Conservation (phyloP, 1,284 basidiomycete genomes). For the Irpex sp. region DNA sequence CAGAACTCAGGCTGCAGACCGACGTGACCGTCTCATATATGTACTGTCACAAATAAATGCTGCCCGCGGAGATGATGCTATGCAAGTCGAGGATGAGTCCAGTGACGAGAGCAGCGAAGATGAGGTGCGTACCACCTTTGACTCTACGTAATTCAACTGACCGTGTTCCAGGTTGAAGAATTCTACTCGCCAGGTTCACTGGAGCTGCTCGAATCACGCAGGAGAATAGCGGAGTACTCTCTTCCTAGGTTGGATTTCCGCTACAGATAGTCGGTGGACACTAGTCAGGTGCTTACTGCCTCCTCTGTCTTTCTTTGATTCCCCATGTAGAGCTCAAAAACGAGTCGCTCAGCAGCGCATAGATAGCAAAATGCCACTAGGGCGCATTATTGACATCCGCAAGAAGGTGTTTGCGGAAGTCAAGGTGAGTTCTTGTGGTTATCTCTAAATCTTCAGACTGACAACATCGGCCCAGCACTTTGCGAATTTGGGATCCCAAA, state of each 20-base stretch:
- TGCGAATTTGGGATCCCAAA: constrained; percentile 92
- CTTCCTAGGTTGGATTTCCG: constrained; percentile 80
- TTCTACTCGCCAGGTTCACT: constrained; percentile 93
- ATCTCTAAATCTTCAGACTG: neutral
- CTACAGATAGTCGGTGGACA: constrained; percentile 45
- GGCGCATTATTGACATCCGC: constrained; percentile 86
- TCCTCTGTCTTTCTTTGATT: constrained; percentile 26
- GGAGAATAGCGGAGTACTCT: constrained; percentile 86
- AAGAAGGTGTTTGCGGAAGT: constrained; percentile 87
- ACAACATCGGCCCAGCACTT: constrained; percentile 53
- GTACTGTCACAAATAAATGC: constrained; percentile 86
- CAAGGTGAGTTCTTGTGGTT: constrained; percentile 52
- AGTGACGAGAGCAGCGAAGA: constrained; percentile 65
- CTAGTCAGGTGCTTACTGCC: constrained; percentile 69
- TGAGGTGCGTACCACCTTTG: constrained; percentile 44
- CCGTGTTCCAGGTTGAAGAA: constrained; percentile 67
- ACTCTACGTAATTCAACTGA: constrained; percentile 1
- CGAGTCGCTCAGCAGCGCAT: constrained; percentile 85
- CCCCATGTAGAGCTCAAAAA: constrained; percentile 78
- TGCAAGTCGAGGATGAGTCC: constrained; percentile 66
- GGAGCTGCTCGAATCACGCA: constrained; percentile 79
- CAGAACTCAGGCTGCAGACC: constrained; percentile 64
- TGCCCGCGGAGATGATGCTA: constrained; percentile 68
- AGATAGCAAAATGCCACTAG: constrained; percentile 84
- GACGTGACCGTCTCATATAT: constrained; percentile 91